phyloP scores from a whole-genome alignment of 148 eudicot species.

The Tetragonia tetragonoides region DNA sequence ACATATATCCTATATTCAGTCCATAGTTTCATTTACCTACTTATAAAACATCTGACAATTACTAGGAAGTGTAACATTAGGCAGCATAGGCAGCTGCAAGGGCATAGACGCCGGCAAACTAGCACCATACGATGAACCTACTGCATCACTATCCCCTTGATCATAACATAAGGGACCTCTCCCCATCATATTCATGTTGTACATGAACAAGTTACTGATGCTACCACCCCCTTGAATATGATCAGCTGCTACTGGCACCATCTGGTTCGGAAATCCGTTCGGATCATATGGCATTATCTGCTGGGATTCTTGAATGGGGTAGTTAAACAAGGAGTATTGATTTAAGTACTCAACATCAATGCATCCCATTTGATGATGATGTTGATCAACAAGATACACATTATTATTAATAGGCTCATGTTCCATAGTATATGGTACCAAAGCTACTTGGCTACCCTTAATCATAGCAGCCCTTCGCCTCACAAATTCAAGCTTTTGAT shows the following conservation, averaged over 20 bases:
- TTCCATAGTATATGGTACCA: background rate
- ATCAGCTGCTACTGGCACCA: too few relatives aligned
- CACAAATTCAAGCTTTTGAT: slow-evolving; percentile 22
- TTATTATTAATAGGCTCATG: background rate
- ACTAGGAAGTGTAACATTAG: background rate
- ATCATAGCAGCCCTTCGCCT: slow-evolving; percentile 15
- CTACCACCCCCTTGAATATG: too few relatives aligned
- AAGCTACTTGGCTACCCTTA: slow-evolving; percentile 7
- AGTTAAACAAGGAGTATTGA: slow-evolving; percentile 5
- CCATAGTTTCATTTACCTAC: background rate
- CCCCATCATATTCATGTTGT: too few relatives aligned
- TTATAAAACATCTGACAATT: slow-evolving; percentile 11
- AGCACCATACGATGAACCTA: background rate
- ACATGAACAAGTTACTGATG: too few relatives aligned
- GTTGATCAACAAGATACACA: background rate
- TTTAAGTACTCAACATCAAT: slow-evolving; percentile 8
- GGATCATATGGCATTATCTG: slow-evolving; percentile 18
- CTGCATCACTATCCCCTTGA: slow-evolving; percentile 16
- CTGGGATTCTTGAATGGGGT: slow-evolving; percentile 10
- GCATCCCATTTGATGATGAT: too few relatives aligned
- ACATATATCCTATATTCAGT: background rate
- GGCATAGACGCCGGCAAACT: slow-evolving; percentile 12
- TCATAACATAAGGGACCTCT: slow-evolving; percentile 13
- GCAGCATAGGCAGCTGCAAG: background rate
- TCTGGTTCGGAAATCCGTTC: background rate